Base-by-base conservation (phyloP, 2,329 filamentous ascomycete genomes). In the Hortaea sp. region DNA sequence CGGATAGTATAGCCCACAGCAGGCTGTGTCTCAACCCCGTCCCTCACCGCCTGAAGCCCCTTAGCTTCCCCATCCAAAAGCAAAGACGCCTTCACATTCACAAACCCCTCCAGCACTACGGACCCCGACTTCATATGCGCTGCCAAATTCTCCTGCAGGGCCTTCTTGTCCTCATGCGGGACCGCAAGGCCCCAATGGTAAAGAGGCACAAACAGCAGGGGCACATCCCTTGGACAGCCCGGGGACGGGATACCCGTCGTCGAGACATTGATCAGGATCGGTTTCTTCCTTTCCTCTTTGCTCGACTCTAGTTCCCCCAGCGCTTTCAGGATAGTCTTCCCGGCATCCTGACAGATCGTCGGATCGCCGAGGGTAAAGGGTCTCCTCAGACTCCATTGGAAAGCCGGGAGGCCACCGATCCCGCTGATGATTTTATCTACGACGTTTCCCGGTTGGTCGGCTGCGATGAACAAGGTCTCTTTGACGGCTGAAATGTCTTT, bases 391-490 rank as follows among this genome's bases (percentile, higher is more conserved):
- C 40, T 52, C 43, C 48, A 48, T 44, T 63, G 53, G 10, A 66
- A 39, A 13, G 45, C 46, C 12, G 57, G 57, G 0, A 63, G 62
- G 11, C 57, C 53, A 27, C 74, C 74, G 31, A 78, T 65, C 11
- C 74, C 74, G 29, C 63, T 67, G 41, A 75, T 51, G 46, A 78
- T 69, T 6, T 64, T 60, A 50, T 70, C 66, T 28, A 70, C 71
- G 1, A 64, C 57, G 6, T 46, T 44, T 7, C 54, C 49, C 20
- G 20, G 20, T 20, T 20, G 20, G 20, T 20, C 20, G n/a, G 43
- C 49, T 6, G 49, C 32, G 1, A 58, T 54, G 12, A 65, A 53
- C 13, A 73, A 57, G 0, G 67, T 62, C 11, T 60, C 47, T 34
- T 67, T 64, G 12, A 77, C 67, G 13, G 64, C 63, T 3, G 54